These are phyloP conservation scores for Sphagnum contortum DNA, from an alignment of 225 moss, liverwort and hornwort genomes.

Conservation along the genomic window DNA sequence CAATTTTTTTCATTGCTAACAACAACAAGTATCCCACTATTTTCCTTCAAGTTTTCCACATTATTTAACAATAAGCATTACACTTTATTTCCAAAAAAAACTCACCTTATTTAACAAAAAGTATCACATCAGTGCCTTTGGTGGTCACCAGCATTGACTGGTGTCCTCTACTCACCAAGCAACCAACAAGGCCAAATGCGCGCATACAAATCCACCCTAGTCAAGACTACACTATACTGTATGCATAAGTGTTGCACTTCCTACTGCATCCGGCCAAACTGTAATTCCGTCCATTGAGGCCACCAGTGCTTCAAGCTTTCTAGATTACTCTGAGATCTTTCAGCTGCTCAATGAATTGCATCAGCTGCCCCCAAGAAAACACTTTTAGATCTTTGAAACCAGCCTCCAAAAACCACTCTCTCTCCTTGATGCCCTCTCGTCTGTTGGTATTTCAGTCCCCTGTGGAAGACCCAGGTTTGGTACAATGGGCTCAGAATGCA, in stretches of 20 bases:
- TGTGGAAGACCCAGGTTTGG: constrained; percentile 28
- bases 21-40: too few relatives aligned
- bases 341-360: constrained; percentile 84
- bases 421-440: constrained; percentile 64
- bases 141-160: too few relatives aligned
- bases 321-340: constrained; percentile 62
- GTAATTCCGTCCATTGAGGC: constrained; percentile 78
- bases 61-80: too few relatives aligned
- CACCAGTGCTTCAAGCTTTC: constrained; percentile 67
- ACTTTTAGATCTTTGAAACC: constrained; percentile 89
- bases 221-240: too few relatives aligned
- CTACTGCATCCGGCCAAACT: constrained; percentile 93
- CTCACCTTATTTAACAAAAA: too few relatives aligned
- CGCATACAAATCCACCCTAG: too few relatives aligned
- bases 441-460: constrained; percentile 30
- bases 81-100: too few relatives aligned
- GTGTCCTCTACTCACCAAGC: too few relatives aligned
- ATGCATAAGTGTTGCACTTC: constrained; percentile 68
- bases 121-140: too few relatives aligned
- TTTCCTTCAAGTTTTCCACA: too few relatives aligned
- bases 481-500: constrained; percentile 36
- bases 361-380: constrained; percentile 54
- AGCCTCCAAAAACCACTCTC: constrained; percentile 65
- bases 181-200: too few relatives aligned
- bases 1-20: too few relatives aligned